A percentile compares a stretch with the other conserved stretches of the same genome.
Evolutionary conservation across 192 early-diverging fungal genomes (phyloP).

Genomic region (Phycomyces nitens): DNA sequence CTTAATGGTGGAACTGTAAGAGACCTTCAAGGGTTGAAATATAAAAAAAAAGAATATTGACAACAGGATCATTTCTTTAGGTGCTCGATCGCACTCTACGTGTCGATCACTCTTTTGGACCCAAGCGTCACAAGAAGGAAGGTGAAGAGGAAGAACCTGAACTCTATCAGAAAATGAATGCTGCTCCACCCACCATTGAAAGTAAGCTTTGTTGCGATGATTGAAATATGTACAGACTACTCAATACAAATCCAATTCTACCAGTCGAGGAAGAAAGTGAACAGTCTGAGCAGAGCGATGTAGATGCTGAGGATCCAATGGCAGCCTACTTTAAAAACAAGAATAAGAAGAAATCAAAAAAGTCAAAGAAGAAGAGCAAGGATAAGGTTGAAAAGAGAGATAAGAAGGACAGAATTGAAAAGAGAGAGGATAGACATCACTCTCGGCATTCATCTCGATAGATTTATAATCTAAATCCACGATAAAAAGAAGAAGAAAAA

Average conservation of each 20-base stretch:
- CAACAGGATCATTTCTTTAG: conserved; percentile 19
- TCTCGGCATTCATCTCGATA: no score
- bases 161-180: conserved; percentile 45
- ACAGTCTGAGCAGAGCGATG: conserved; percentile 9
- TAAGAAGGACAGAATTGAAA: conserved; percentile 24
- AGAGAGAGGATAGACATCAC: no score
- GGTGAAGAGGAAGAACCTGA: conserved; percentile 48
- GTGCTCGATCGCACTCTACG: conserved; percentile 55
- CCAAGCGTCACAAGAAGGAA: conserved; percentile 60
- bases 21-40: no score
- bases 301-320: conserved; percentile 58
- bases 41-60: neutral
- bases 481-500: no score
- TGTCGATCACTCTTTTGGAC: conserved; percentile 72
- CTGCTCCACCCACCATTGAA: conserved; percentile 41
- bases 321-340: conserved; percentile 64
- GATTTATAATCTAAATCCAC: no score
- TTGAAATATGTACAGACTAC: neutral
- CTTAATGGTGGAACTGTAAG: conserved; percentile 74
- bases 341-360: conserved; percentile 48
- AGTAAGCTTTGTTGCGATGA: conserved; percentile 4
- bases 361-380: conserved; percentile 23
- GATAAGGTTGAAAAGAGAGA: conserved; percentile 27
- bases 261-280: conserved; percentile 2
- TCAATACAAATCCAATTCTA: neutral